Percentiles rank a stretch among this genome's conserved stretches.
phyloP scores from a whole-genome alignment of 441 rosid species.

The Breynia disticha region DNA sequence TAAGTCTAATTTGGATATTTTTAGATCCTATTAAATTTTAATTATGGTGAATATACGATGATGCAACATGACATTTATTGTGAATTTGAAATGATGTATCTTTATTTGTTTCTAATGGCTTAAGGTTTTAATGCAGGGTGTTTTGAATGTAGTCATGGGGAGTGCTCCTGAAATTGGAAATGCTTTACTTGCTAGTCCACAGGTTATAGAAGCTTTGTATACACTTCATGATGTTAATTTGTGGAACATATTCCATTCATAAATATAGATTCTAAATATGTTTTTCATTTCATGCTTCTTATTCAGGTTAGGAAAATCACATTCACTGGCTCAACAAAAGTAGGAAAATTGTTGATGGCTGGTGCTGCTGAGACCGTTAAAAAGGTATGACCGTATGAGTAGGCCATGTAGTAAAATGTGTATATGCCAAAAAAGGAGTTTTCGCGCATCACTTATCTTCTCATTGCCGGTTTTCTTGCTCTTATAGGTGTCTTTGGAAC shows the following conservation, averaged over 20 bases:
- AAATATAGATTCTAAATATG: background rate
- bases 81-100: background rate
- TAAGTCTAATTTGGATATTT: conserved; percentile 25
- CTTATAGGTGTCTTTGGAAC: conserved; percentile 81
- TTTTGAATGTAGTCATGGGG: conserved; percentile 81
- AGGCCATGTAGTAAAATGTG: background rate
- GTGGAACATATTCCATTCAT: background rate
- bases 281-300: conserved; percentile 16
- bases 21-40: too few relatives aligned
- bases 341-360: conserved; percentile 96
- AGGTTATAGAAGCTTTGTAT: conserved; percentile 35
- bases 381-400: conserved; percentile 48
- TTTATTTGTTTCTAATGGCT: conserved; percentile 14
- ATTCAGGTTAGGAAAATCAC: conserved; percentile 88
- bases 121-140: conserved; percentile 51
- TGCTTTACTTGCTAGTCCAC: conserved; percentile 68
- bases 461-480: conserved; percentile 13
- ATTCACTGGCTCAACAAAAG: conserved; percentile 95
- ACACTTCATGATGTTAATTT: conserved; percentile 1
- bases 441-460: conserved; percentile 15
- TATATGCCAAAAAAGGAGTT: too few relatives aligned
- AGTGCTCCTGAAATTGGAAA: conserved; percentile 88
- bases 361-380: conserved; percentile 92
- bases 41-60: too few relatives aligned
- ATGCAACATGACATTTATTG: background rate